phyloP scores from a whole-genome alignment of 1,139 yeast species.

The Geotrichum fermentans region DNA sequence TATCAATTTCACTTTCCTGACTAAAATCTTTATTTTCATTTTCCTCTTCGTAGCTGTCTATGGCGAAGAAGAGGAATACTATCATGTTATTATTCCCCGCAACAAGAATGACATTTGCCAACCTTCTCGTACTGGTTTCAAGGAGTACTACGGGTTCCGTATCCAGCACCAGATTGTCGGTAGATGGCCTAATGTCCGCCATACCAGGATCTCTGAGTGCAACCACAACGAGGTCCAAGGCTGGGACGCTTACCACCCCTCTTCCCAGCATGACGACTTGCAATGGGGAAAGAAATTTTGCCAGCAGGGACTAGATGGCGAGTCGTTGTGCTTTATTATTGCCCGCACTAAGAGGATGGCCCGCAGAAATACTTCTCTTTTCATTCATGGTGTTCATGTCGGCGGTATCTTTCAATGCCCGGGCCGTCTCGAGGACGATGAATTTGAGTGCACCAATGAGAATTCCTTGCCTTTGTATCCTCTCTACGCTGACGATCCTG shows the following conservation, averaged over 20 bases:
- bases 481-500: slow-evolving; percentile 25
- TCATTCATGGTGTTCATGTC: slow-evolving; percentile 54
- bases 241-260: slow-evolving; percentile 28
- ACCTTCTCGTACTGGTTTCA: slow-evolving; percentile 23
- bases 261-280: slow-evolving; percentile 21
- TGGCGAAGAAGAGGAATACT: neutral
- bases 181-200: slow-evolving; percentile 22
- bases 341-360: slow-evolving; percentile 57
- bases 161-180: slow-evolving; percentile 29
- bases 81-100: slow-evolving; percentile 1
- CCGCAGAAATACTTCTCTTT: slow-evolving; percentile 43
- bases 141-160: slow-evolving; percentile 29
- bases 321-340: slow-evolving; percentile 46
- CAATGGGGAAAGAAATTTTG: slow-evolving; percentile 30
- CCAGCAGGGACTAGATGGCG: slow-evolving; percentile 19
- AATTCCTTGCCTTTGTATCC: slow-evolving; percentile 28
- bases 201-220: slow-evolving; percentile 26
- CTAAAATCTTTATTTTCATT: too few relatives aligned
- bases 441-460: slow-evolving; percentile 23
- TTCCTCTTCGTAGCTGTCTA: too few relatives aligned
- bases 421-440: slow-evolving; percentile 29
- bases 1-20: too few relatives aligned
- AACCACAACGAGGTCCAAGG: slow-evolving; percentile 21
- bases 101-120: slow-evolving; percentile 21
- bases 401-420: slow-evolving; percentile 60